phyloP scores from a whole-genome alignment of 2,329 filamentous ascomycete species.

The Cladorrhinum sp. region DNA sequence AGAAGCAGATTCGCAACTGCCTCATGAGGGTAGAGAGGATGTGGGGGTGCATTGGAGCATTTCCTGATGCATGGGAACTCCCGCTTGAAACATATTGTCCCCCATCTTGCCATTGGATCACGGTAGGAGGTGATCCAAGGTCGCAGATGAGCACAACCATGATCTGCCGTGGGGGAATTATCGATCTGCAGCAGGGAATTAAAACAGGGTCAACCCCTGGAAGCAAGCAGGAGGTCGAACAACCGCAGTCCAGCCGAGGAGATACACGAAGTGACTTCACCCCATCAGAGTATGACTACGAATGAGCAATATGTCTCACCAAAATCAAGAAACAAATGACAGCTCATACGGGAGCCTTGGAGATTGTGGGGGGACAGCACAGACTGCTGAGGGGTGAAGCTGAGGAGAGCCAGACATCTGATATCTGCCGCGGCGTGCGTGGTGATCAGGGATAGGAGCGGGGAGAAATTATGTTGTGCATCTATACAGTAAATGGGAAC shows the following conservation, averaged over 20 bases:
- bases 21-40: constrained; percentile 15
- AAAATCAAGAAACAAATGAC: not conserved
- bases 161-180: constrained; percentile 7
- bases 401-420: not conserved
- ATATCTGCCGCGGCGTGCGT: not conserved
- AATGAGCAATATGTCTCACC: not conserved
- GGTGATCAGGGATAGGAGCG: constrained; percentile 2
- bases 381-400: not conserved
- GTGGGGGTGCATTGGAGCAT: constrained; percentile 6
- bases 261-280: not conserved
- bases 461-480: constrained; percentile 17
- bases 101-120: not conserved
- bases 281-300: not conserved
- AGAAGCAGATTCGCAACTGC: constrained; percentile 51
- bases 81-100: constrained; percentile 1
- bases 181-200: constrained; percentile 6
- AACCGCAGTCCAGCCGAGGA: not conserved
- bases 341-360: not conserved
- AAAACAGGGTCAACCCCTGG: constrained; percentile 1
- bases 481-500: constrained; percentile 5
- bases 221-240: not conserved
- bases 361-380: not conserved
- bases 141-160: not conserved
- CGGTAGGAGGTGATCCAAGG: not conserved
- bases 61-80: constrained; percentile 5